Conservation (phyloP, 1,284 basidiomycete genomes). For the Sutorius eximius region DNA sequence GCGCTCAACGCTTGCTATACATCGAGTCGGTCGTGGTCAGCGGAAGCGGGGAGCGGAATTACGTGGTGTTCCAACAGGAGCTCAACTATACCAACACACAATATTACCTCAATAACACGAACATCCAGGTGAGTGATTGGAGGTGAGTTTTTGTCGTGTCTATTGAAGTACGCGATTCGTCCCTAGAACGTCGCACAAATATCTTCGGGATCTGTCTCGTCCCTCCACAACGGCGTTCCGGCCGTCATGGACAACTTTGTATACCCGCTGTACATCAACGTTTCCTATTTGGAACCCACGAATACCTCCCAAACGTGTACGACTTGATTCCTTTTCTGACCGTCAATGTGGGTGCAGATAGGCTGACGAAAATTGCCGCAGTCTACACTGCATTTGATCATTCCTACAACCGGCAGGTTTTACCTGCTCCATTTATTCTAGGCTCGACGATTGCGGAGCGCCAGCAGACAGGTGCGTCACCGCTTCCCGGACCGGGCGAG, state of each 20-base stretch:
- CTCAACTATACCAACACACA: slow-evolving; percentile 51
- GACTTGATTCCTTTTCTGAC: slow-evolving; percentile 18
- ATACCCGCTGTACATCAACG: slow-evolving; percentile 65
- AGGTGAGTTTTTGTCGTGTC: neutral
- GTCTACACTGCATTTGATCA: slow-evolving; percentile 62
- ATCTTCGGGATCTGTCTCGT: slow-evolving; percentile 53
- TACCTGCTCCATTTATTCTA: slow-evolving; percentile 59
- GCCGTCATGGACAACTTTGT: slow-evolving; percentile 59
- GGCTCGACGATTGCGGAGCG: slow-evolving; percentile 57
- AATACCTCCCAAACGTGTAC: slow-evolving; percentile 48
- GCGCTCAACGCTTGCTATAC: slow-evolving; percentile 42
- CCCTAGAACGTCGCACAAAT: slow-evolving; percentile 61
- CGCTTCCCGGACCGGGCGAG: neutral
- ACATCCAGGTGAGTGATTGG: slow-evolving; percentile 40
- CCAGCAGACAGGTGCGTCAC: slow-evolving; percentile 51
- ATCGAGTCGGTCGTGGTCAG: slow-evolving; percentile 50
- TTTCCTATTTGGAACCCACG: slow-evolving; percentile 45
- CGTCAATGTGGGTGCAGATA: neutral
- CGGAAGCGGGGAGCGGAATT: slow-evolving; percentile 48
- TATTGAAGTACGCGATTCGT: neutral
- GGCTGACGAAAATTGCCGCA: slow-evolving; percentile 24
- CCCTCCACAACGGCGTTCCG: slow-evolving; percentile 59
- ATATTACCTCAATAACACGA: slow-evolving; percentile 43
- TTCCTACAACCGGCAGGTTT: slow-evolving; percentile 58
- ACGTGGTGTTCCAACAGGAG: slow-evolving; percentile 48